These are phyloP conservation scores for Helminthosporium solani DNA, from an alignment of 2,329 filamentous ascomycete species.

Conservation along the genomic window DNA sequence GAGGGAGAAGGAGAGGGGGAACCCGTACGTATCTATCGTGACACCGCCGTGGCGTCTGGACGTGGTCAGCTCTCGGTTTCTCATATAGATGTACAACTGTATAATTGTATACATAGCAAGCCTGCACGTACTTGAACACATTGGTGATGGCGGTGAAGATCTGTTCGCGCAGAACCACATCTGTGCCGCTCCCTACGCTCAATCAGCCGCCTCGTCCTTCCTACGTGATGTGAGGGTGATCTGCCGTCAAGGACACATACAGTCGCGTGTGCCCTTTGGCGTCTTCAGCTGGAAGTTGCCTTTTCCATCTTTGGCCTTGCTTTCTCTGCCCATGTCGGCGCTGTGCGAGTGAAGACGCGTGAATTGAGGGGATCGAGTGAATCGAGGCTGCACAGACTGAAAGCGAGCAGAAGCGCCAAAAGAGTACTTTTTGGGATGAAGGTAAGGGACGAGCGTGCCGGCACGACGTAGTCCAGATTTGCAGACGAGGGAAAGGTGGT, in stretches of 20 bases:
- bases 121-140: slow-evolving; percentile 46
- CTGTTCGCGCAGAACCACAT: slow-evolving; percentile 39
- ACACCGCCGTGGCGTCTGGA: slow-evolving; percentile 54
- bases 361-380: not conserved
- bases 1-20: slow-evolving; percentile 3
- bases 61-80: slow-evolving; percentile 39
- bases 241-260: slow-evolving; percentile 40
- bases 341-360: not conserved
- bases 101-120: slow-evolving; percentile 62
- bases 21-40: slow-evolving; percentile 57
- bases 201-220: slow-evolving; percentile 38
- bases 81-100: no score
- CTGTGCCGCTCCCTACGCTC: slow-evolving; percentile 30
- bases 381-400: slow-evolving; percentile 12
- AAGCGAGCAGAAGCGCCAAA: not conserved
- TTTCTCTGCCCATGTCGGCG: slow-evolving; percentile 48
- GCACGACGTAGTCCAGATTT: slow-evolving; percentile 17
- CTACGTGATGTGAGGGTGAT: slow-evolving; percentile 69
- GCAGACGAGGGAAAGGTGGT: slow-evolving; percentile 15
- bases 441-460: slow-evolving; percentile 16
- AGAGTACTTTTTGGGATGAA: slow-evolving; percentile 6
- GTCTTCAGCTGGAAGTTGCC: slow-evolving; percentile 71
- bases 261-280: slow-evolving; percentile 89
- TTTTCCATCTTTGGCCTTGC: slow-evolving; percentile 48
- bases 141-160: slow-evolving; percentile 38